Percentiles rank a stretch among this genome's conserved stretches.
Evolutionary conservation across 2,329 filamentous ascomycete genomes (phyloP).

Genomic region (Cercospora zeae-maydis): DNA sequence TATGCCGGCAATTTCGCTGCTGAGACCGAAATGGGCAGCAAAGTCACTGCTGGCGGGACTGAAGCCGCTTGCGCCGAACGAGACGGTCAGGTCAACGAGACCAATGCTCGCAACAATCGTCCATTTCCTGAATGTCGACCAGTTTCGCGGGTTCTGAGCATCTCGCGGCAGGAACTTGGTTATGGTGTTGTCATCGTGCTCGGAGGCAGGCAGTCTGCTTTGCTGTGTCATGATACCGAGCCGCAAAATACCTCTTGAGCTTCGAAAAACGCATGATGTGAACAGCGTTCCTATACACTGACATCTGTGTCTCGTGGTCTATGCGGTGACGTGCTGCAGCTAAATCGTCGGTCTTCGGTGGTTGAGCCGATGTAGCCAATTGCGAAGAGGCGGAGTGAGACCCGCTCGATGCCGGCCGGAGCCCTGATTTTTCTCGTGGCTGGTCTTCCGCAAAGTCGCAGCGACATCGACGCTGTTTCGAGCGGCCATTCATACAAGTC

Average conservation of each 20-base stretch:
- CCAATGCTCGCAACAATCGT: constrained; percentile 48
- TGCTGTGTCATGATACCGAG: constrained; percentile 6
- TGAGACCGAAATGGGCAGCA: constrained; percentile 41
- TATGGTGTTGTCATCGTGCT: neutral
- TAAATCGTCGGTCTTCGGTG: neutral
- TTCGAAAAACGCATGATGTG: neutral
- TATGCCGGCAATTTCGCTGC: constrained; percentile 42
- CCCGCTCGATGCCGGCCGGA: neutral
- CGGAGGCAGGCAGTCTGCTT: neutral
- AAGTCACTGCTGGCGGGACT: constrained; percentile 46
- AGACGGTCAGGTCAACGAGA: constrained; percentile 25
- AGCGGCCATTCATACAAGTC: neutral
- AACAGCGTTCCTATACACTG: neutral
- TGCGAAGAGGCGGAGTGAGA: neutral
- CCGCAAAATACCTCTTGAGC: neutral
- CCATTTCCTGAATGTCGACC: constrained; percentile 44
- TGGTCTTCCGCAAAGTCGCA: neutral
- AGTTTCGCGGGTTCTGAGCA: constrained; percentile 45
- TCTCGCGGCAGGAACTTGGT: constrained; percentile 37
- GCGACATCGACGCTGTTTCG: neutral
- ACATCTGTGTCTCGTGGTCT: neutral
- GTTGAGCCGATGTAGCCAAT: neutral
- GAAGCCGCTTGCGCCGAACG: constrained; percentile 47
- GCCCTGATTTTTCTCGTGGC: constrained; percentile 1
- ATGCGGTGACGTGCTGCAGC: neutral